Evolutionary conservation across 805 yeast species (phyloP).

Genomic region (Starmerella etchellsii): DNA sequence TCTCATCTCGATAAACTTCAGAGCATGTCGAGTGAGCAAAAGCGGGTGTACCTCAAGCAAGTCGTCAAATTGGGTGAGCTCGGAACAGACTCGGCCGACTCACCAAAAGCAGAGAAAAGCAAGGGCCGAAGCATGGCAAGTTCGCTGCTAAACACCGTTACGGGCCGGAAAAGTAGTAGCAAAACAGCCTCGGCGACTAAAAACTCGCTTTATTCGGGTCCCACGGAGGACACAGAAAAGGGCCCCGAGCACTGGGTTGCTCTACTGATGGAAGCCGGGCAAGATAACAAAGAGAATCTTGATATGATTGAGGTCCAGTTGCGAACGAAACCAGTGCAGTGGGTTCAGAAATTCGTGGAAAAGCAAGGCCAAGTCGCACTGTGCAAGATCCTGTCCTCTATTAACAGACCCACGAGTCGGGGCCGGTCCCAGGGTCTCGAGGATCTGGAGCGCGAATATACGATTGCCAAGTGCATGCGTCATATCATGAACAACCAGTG

Average conservation of each 20-base stretch:
- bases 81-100: not conserved
- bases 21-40: conserved; percentile 5
- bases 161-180: conserved; percentile 4
- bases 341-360: conserved; percentile 65
- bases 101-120: not conserved
- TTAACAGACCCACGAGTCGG: conserved; percentile 26
- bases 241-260: conserved; percentile 65
- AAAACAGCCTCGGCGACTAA: not conserved
- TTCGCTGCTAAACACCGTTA: conserved; percentile 5
- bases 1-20: conserved; percentile 7
- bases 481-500: conserved; percentile 53
- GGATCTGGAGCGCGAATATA: conserved; percentile 55
- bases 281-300: conserved; percentile 55
- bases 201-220: not conserved
- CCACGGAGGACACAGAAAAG: not conserved
- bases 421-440: conserved; percentile 27
- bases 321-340: conserved; percentile 72
- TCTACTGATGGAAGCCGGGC: conserved; percentile 48
- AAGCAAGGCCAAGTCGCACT: conserved; percentile 73
- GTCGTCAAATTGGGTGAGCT: conserved; percentile 3
- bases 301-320: conserved; percentile 82
- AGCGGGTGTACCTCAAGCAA: conserved; percentile 11
- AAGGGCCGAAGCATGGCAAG: conserved; percentile 4
- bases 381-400: conserved; percentile 49
- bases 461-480: conserved; percentile 64